Evolutionary conservation across 176 grass and related monocot species (phyloP).

Genomic region (Phoenix roebelenii): DNA sequence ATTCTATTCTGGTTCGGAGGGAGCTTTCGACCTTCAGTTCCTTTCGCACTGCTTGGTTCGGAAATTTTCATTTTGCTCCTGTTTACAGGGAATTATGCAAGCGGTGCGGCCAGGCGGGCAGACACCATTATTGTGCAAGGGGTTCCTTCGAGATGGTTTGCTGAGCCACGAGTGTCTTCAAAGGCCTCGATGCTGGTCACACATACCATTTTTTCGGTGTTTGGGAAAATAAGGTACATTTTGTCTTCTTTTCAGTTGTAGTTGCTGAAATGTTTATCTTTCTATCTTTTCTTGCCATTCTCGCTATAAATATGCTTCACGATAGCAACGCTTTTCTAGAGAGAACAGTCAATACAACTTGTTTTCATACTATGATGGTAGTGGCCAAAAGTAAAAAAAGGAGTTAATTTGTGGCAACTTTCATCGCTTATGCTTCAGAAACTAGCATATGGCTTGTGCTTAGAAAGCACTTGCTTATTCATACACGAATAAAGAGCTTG

Average conservation of each 20-base stretch:
- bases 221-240: slow-evolving; percentile 83
- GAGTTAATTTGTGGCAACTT: no score
- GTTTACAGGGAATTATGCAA: slow-evolving; percentile 62
- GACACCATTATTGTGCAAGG: slow-evolving; percentile 69
- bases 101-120: slow-evolving; percentile 38
- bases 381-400: no score
- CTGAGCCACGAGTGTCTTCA: slow-evolving; percentile 66
- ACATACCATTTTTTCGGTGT: slow-evolving; percentile 72
- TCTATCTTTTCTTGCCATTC: no score
- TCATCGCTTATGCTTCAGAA: no score
- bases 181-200: slow-evolving; percentile 81
- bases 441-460: no score
- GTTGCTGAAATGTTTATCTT: no score
- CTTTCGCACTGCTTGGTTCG: slow-evolving; percentile 8
- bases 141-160: slow-evolving; percentile 87
- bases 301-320: no score
- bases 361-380: no score
- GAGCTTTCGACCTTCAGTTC: not conserved
- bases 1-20: slow-evolving; percentile 50
- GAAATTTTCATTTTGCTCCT: not conserved
- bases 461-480: no score
- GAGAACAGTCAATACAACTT: no score
- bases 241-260: not conserved
- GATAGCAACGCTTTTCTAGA: no score
- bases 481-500: no score